Evolutionary conservation across 352 stramenopile genomes (phyloP), one percentile per base, ranked within the genome.

Genomic region (Plasmopara muralis): DNA sequence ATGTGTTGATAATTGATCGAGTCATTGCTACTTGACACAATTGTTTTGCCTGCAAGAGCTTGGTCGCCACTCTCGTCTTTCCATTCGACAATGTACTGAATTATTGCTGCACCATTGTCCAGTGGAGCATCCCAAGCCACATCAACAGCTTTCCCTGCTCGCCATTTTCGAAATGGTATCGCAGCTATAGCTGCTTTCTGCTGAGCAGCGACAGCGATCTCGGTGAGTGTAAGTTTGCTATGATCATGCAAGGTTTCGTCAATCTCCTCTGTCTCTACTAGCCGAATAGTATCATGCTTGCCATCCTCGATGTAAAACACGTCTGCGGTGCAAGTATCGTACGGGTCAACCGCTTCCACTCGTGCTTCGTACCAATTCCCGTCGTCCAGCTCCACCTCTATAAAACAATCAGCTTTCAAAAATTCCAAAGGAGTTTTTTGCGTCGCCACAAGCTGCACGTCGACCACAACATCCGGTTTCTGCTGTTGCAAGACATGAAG

Each of bases 321-420:
- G 0, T 89, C 65, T 0, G 82, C 82, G 0, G 71, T 85, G 50
- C 70, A 77, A 2, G 64, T 62, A n/a, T 81, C 71, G 41, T 77
- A 88, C 12, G 72, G 55, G 38, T 92, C 82, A 0, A 90, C 34
- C 0, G 60, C 60, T 7, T 86, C 31, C 28, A 92, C 58, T 16
- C 66, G 64, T 13, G 75, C 84, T 43, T 80, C 57, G 49, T 92
- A 88, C 77, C 79, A 90, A 12, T 64, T 56, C 20, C 83, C 75
- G 34, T 92, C 79, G 30, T 92, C 82, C 30, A 83, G 76, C 31
- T 85, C 71, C 12, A 92, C 77, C 31, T 90, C 71, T 8, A 90
- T 52, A 25, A 71, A 53, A 37, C 62, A 74, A 4, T 77, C 78
- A 8, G 72, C 52, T 5, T 48, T 50, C 15, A 92, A 47, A 56